Percentiles rank a stretch among this genome's conserved stretches.
Evolutionary conservation across 306 rosid species (phyloP).

Genomic region (Vachellia pachyceras): DNA sequence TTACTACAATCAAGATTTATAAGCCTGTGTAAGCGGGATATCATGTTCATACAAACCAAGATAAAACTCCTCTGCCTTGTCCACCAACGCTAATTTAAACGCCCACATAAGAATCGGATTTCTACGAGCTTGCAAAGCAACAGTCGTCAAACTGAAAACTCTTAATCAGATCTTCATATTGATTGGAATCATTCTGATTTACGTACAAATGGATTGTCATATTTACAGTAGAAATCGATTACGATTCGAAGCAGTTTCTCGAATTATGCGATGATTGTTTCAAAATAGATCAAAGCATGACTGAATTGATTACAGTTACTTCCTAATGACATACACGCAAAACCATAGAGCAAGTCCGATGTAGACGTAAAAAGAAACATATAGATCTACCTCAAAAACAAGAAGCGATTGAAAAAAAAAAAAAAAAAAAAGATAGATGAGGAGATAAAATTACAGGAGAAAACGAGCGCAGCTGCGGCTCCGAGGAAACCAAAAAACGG

Average conservation of each 20-base stretch:
- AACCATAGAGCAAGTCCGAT: neutral
- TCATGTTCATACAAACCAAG: too few species aligned
- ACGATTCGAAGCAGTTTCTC: slow-evolving; percentile 5
- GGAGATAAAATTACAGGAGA: slow-evolving; percentile 64
- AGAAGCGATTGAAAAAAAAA: neutral
- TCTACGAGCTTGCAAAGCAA: neutral
- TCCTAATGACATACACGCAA: neutral
- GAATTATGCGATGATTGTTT: neutral
- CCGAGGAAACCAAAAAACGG: slow-evolving; percentile 93
- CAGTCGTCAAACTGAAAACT: neutral
- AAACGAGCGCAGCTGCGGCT: slow-evolving; percentile 89
- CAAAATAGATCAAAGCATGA: slow-evolving; percentile 26
- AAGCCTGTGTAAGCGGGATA: too few species aligned
- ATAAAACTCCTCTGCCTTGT: too few species aligned
- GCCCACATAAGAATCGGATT: neutral
- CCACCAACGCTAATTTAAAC: too few species aligned
- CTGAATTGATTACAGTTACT: slow-evolving; percentile 19
- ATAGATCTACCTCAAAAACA: slow-evolving; percentile 39
- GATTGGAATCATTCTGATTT: neutral
- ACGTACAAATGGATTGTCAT: neutral
- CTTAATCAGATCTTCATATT: neutral
- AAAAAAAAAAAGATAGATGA: neutral
- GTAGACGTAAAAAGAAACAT: neutral
- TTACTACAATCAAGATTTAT: slow-evolving; percentile 8
- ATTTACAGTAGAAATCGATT: neutral